Base-by-base conservation (phyloP, 331 rosid genomes). In the Spiraea crenata region DNA sequence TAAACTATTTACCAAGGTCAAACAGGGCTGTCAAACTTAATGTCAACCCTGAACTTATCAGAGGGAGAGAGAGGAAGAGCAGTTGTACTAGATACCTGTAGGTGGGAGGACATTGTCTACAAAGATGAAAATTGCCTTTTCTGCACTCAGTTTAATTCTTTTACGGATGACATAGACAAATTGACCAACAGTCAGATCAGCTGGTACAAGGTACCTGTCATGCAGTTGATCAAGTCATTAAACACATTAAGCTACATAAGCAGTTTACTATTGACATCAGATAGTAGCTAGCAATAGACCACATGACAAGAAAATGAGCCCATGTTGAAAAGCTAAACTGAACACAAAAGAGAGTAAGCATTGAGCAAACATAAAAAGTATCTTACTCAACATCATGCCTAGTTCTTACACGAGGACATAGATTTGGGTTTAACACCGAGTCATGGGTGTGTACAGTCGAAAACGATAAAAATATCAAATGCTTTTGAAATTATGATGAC, bases 61-160 rank as follows among this genome's bases (percentile, higher is more conserved):
- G 16, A 48, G 5, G 16, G 65, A 9, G 38, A 42, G 57, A 16
- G 16, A 3, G 50, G 1, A 35, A 13, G 41, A 34, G 25, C 45
- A 31, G 20, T 58, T 37, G 2, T 5, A 35, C 6, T 48, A 15
- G 15, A 65, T 67, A 86, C 88, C 88, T 55, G 86, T 77, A 52
- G 81, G 84, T 1, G 84, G 88, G 70, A 81, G 86, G 48, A 83
- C 82, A 60, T 74, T 76, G 67, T 83, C 86, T 60, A 83, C 81
- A 49, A 83, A 81, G 45, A 81, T 76, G 73, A 83, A 86, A 76
- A 81, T 86, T 31, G 87, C 82, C 75, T 81, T 81, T 54, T 81
- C 88, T 39, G 90, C 88, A 79, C 88, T 86, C 75, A 83, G 81
- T 60, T 86, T 76, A 54, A 85, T 83, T 68, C 90, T 83, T 76